Evolutionary conservation across 352 stramenopile genomes (phyloP), one percentile per base, ranked within the genome.

Genomic region (Phytopythium kandeliae): DNA sequence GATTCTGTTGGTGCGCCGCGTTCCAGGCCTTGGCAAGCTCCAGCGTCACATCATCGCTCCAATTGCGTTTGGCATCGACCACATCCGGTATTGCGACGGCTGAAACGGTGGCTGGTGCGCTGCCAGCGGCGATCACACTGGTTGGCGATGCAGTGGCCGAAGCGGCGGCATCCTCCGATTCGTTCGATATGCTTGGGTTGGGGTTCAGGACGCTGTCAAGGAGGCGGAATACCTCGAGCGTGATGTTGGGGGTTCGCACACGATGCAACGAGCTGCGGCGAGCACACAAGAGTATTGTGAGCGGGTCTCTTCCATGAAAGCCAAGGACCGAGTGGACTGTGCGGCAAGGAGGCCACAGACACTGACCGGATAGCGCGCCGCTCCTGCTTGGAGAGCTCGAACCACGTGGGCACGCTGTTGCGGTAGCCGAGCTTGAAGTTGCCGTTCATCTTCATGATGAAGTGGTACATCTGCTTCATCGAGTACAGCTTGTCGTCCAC

Each of bases 381-480:
- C 52, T 85, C 73, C 12, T 84, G 62, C 37, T 75, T 78, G 31
- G 65, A 68, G 21, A 86, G 62, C 51, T 74, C 63, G 58, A 86
- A 86, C 75, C 75, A 86, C 38, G 67, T 60, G 24, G 70, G 70
- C n/a, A 61, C 56, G 22, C 42, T 51, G 21, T 57, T 59, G 42
- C 57, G 45, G 1, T 54, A 52, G 21, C 53, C 56, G 26, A 71
- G 63, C 50, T 63, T 60, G 43, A 83, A 68, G 36, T 68, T 71
- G 44, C 66, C 58, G 48, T 79, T 85, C 45, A 81, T 69, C 51
- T 80, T 69, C 17, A 75, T 35, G 42, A 87, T 82, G 53, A 87
- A 87, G 28, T 80, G 71, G 55, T 87, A 82, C 76, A 87, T 85
- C 37, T 84, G 76, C 59, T 82, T 85, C 63, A 79, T 69, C 17